Evolutionary conservation across 2,329 filamentous ascomycete species (phyloP).

Genomic region (Chalaropsis thielavioides): DNA sequence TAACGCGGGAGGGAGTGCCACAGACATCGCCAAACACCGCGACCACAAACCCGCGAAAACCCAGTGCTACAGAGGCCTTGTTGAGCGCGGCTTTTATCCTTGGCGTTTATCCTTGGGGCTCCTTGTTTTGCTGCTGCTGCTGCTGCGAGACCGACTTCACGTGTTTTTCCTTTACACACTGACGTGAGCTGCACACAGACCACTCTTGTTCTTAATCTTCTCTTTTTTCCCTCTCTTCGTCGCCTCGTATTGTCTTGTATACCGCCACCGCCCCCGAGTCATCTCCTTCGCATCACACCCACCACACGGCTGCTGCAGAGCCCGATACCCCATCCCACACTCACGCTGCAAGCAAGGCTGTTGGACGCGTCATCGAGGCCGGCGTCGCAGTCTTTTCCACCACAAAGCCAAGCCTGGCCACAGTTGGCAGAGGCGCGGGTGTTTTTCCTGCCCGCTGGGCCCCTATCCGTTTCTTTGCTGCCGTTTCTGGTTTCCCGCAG

Average conservation of each 20-base stretch:
- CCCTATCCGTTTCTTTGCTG: background rate
- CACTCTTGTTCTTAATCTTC: background rate
- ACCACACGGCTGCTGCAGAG: constrained; percentile 1
- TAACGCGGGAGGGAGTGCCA: background rate
- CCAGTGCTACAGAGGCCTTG: background rate
- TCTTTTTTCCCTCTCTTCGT: background rate
- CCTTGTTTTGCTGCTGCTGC: no score
- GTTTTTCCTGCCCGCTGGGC: background rate
- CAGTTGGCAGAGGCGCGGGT: background rate
- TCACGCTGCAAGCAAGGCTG: background rate
- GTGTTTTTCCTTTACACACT: background rate
- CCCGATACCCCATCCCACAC: background rate
- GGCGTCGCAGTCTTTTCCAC: background rate
- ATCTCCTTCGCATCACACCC: background rate
- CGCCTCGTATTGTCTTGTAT: background rate
- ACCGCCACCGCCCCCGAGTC: background rate
- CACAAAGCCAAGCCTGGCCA: background rate
- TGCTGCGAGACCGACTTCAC: background rate
- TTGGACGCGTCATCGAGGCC: background rate
- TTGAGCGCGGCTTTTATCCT: background rate
- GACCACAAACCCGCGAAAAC: background rate
- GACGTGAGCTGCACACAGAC: background rate
- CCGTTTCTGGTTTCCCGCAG: no score
- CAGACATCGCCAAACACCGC: background rate
- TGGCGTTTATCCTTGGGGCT: background rate